Conservation (phyloP, 2,329 filamentous ascomycete species). For the Bertia moriformis region DNA sequence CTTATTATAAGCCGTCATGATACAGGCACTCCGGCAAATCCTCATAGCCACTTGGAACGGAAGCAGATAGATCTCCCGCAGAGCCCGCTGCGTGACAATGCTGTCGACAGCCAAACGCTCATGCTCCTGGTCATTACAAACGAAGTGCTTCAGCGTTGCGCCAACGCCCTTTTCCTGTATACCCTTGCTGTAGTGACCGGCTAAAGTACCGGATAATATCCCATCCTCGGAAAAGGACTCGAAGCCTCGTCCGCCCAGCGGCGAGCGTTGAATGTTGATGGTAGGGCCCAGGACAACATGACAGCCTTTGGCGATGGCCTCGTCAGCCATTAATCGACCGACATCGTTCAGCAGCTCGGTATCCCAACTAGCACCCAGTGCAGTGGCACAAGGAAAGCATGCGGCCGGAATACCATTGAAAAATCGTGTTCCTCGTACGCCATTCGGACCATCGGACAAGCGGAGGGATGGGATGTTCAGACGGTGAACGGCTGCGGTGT, state of each 20-base stretch:
- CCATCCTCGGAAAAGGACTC: conserved; percentile 45
- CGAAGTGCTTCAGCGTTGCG: conserved; percentile 45
- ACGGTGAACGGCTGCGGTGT: conserved; percentile 43
- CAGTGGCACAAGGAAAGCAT: conserved; percentile 46
- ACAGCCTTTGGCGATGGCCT: conserved; percentile 38
- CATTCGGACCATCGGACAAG: conserved; percentile 56
- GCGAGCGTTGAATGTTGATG: conserved; percentile 46
- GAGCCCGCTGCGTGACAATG: conserved; percentile 36
- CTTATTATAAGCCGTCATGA: conserved; percentile 47
- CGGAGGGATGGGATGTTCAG: conserved; percentile 50
- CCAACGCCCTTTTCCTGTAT: conserved; percentile 40
- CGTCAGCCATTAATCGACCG: conserved; percentile 33
- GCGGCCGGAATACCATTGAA: conserved; percentile 47
- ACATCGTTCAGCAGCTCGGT: conserved; percentile 31
- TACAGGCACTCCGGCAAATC: conserved; percentile 31
- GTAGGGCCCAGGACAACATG: conserved; percentile 46
- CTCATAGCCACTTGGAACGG: conserved; percentile 41
- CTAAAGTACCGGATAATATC: conserved; percentile 36
- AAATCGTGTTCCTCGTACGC: conserved; percentile 52
- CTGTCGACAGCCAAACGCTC: conserved; percentile 38
- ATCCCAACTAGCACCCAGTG: conserved; percentile 43
- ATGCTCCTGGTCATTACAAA: conserved; percentile 47
- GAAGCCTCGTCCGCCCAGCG: conserved; percentile 44
- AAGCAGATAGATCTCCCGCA: conserved; percentile 42
- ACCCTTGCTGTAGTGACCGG: conserved; percentile 34